phyloP scores from a whole-genome alignment of 177 flowering plant species.

The Vitis hybrid region DNA sequence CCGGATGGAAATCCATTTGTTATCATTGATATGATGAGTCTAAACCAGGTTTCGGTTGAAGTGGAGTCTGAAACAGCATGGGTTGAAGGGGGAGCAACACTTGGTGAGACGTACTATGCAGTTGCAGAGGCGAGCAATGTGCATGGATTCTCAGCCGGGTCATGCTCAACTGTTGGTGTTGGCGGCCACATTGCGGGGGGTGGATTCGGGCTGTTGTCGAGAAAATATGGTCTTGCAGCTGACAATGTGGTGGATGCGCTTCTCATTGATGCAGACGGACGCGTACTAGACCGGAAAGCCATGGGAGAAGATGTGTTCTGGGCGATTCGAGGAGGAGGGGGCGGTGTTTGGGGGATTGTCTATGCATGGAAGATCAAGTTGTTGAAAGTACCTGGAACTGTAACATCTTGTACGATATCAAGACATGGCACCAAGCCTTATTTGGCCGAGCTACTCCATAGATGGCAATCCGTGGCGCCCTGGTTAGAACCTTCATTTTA shows the following conservation, averaged over 20 bases:
- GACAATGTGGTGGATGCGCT: conserved; percentile 75
- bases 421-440: too few relatives aligned
- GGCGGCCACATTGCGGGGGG: conserved; percentile 84
- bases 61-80: conserved; percentile 47
- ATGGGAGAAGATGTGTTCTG: conserved; percentile 88
- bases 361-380: conserved; percentile 70
- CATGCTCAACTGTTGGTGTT: conserved; percentile 72
- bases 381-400: conserved; percentile 37
- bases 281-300: conserved; percentile 35
- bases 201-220: conserved; percentile 65
- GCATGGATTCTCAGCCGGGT: conserved; percentile 70
- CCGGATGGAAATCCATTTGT: conserved; percentile 39
- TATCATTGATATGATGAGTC: conserved; percentile 64
- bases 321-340: conserved; percentile 82
- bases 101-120: conserved; percentile 61
- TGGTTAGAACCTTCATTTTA: conserved; percentile 41
- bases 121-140: conserved; percentile 43
- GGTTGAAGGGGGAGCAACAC: conserved; percentile 79
- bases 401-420: conserved; percentile 19
- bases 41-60: conserved; percentile 47
- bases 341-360: conserved; percentile 57
- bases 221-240: conserved; percentile 78
- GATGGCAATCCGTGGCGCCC: too few relatives aligned
- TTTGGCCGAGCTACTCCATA: too few relatives aligned
- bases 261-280: conserved; percentile 48